Evolutionary conservation across 2,329 filamentous ascomycete genomes (phyloP), one percentile per base, ranked within the genome.

Genomic region (Penicillium sp.): DNA sequence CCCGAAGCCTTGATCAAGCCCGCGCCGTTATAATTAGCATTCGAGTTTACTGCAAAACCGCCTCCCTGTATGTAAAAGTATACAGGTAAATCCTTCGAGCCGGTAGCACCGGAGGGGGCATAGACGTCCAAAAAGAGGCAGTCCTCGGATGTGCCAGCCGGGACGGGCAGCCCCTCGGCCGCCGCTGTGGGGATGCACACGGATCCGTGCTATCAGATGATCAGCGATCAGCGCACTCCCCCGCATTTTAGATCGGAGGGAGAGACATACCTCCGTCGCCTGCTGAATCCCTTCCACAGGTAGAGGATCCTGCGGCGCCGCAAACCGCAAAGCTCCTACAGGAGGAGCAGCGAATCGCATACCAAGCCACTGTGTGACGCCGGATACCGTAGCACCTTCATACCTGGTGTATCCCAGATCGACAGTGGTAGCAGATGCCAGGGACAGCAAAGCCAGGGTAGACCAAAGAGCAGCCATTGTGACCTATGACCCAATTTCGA

Each of bases 291-390:
- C 76, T 2, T 71, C 55, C 16, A 77, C 73, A 1, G 68, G 61
- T 0, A 73, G 58, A 2, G 89, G 89, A 67, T 90, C 86, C 63
- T 81, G 76, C 0, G 90, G 88, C 11, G 85, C 84, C 49, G 80
- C 77, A 66, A 92, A 93, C 18, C 90, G 81, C 56, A 90, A 68
- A 5, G 82, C 63, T 1, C 86, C 87, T 2, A 88, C 53, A 0
- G 90, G 90, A 13, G 89, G 78, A 5, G 87, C 85, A 1, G 89
- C 90, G 75, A 85, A 94, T 42, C 88, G 83, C 59, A 94, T 84
- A 1, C 89, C 90, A 7, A 90, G 79, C 88, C 88, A 93, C 69
- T 87, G 81, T 2, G 82, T 85, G 45, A 91, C 75, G 1, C 86
- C 87, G 0, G 71, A 61, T 1, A 81, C 75, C 1, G 76, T 66